Percentiles rank a stretch among this genome's conserved stretches.
phyloP scores from a whole-genome alignment of 495 filamentous ascomycete genomes.

The Hypoxylon crocopeplum region DNA sequence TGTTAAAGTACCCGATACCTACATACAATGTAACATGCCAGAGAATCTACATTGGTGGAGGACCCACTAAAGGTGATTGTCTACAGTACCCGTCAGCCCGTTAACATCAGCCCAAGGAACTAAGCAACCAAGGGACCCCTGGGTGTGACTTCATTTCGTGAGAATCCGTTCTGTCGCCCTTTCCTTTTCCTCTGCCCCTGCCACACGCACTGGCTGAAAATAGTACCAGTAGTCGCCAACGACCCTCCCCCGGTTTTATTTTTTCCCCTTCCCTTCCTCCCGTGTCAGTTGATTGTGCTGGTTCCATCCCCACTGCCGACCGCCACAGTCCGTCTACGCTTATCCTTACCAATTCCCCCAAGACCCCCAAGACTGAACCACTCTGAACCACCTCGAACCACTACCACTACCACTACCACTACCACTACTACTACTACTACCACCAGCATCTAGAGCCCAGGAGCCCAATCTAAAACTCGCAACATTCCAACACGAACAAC shows the following conservation, averaged over 20 bases:
- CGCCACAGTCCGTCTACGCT: constrained; percentile 14
- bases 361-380: constrained; percentile 24
- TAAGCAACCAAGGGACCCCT: constrained; percentile 19
- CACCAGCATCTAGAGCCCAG: neutral
- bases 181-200: too few relatives aligned
- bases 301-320: constrained; percentile 29
- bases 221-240: constrained; percentile 10
- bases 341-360: neutral
- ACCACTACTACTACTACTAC: too few relatives aligned
- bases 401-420: too few relatives aligned
- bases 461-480: constrained; percentile 22
- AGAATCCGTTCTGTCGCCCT: constrained; percentile 30
- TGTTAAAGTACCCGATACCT: constrained; percentile 21
- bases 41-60: constrained; percentile 7
- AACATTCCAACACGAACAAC: constrained; percentile 34
- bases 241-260: constrained; percentile 1
- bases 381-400: constrained; percentile 27
- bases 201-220: constrained; percentile 32
- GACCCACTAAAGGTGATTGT: constrained; percentile 27
- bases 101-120: constrained; percentile 24
- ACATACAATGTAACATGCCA: constrained; percentile 4
- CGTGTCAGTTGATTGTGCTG: constrained; percentile 13
- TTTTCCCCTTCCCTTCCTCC: neutral
- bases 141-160: constrained; percentile 40
- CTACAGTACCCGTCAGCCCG: constrained; percentile 35